These are phyloP conservation scores for Sclerotinia glacialis DNA, from an alignment of 2,329 filamentous ascomycete genomes.

Conservation along the genomic window DNA sequence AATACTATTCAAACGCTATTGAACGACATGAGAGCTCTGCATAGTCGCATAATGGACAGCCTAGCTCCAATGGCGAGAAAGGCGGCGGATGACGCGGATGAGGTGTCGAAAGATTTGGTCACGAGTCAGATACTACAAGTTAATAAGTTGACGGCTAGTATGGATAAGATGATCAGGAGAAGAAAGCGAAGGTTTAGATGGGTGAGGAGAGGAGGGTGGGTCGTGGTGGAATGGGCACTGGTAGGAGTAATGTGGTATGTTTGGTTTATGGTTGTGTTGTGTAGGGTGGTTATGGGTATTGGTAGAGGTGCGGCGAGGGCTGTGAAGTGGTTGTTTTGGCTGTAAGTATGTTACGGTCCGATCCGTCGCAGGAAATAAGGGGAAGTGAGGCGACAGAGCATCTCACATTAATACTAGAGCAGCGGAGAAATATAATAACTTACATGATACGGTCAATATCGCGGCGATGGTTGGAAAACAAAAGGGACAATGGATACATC, in stretches of 20 bases:
- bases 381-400: neutral
- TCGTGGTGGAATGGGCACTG: constrained; percentile 81
- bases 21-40: constrained; percentile 44
- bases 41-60: constrained; percentile 42
- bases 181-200: constrained; percentile 68
- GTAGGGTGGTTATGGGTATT: constrained; percentile 62
- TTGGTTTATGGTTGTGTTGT: constrained; percentile 82
- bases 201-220: constrained; percentile 73
- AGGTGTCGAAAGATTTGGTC: constrained; percentile 71
- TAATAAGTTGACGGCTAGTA: constrained; percentile 75
- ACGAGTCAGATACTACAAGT: constrained; percentile 74
- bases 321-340: constrained; percentile 74
- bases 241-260: constrained; percentile 92
- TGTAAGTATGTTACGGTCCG: constrained; percentile 1
- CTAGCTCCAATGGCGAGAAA: constrained; percentile 60
- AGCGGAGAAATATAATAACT: neutral
- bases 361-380: neutral
- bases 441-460: neutral
- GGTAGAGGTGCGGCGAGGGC: constrained; percentile 57
- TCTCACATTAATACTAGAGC: neutral
- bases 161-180: constrained; percentile 71
- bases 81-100: constrained; percentile 76
- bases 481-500: neutral
- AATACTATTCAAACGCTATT: constrained; percentile 54
- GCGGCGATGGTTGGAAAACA: constrained; percentile 3